Evolutionary conservation across 345 rosid genomes (phyloP), one percentile per base, ranked within the genome.

Genomic region (Citrus cavaleriei): DNA sequence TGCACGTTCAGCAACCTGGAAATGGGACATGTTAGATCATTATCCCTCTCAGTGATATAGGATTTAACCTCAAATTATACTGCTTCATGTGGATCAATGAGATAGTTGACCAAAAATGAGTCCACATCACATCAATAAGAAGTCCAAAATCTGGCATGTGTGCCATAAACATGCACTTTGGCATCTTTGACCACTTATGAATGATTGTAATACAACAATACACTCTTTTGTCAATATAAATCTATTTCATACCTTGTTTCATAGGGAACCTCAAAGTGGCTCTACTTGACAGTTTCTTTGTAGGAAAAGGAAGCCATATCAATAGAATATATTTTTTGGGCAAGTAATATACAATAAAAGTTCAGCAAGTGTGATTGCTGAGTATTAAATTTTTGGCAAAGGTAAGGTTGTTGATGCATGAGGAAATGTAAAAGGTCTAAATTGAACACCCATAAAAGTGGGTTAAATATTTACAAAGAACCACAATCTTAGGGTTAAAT

Each of bases 1-100:
- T 16, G 91, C 91, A 22, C 93, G 87, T 74, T 90, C 93, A 72
- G 93, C 93, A 14, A 90, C 90, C 93, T 90, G 86, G 18, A 51
- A 70, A 37, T 30, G 24, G 69, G 65, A 64, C 68, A 21, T 59
- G 32, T 54, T 65, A 74, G 21, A 67, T 61, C 73, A 64, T 28
- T 27, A 63, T 16, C 67, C 5, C 67, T 59, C 61, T 16, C 55
- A 40, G 28, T 28, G 19, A 30, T 40, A 40, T 2, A 24, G 13
- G 59, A 42, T 18, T 73, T 22, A 34, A 65, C 40, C 8, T 62
- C 28, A 19, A 51, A 61, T 35, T 22, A n/a, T 25, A 72, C 70
- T n/a, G 57, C 46, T 59, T 22, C 22, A 40, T 38, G 24, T n/a
- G n/a, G 54, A 73, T 73, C 66, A 35, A 58, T 58, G 34, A 58